phyloP scores from a whole-genome alignment of 352 stramenopile species.

The Globisporangium nodosum region DNA sequence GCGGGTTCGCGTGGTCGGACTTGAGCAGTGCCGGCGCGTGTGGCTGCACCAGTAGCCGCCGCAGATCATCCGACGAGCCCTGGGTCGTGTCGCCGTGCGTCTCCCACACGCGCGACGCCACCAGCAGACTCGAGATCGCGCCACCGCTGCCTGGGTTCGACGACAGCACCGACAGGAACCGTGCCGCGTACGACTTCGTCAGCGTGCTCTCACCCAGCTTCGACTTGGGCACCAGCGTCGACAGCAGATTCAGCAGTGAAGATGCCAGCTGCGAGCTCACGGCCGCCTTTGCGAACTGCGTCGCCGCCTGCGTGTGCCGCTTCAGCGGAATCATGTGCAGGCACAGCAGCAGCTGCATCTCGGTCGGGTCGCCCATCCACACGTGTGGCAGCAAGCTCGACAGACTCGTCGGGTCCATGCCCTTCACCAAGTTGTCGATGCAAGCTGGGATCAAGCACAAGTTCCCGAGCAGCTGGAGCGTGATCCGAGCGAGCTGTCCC shows the following conservation, averaged over 20 bases:
- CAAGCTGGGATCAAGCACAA: slow-evolving; percentile 82
- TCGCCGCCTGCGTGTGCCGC: slow-evolving; percentile 79
- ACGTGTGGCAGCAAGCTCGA: slow-evolving; percentile 67
- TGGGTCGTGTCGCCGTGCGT: slow-evolving; percentile 79
- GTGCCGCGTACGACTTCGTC: slow-evolving; percentile 79
- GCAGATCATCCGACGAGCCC: slow-evolving; percentile 73
- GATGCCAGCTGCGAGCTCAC: slow-evolving; percentile 76
- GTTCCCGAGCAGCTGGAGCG: slow-evolving; percentile 76
- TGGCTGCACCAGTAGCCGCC: slow-evolving; percentile 63
- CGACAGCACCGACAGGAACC: slow-evolving; percentile 77
- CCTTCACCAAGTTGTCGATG: slow-evolving; percentile 85
- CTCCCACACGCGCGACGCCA: slow-evolving; percentile 78
- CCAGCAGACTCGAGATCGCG: slow-evolving; percentile 72
- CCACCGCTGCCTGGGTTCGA: slow-evolving; percentile 81
- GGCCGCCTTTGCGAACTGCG: slow-evolving; percentile 75
- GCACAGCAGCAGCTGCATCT: slow-evolving; percentile 79
- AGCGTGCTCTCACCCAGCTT: slow-evolving; percentile 73
- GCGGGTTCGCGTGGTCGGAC: slow-evolving; percentile 75
- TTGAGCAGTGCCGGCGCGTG: slow-evolving; percentile 75
- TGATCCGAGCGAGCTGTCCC: slow-evolving; percentile 72
- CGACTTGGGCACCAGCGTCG: slow-evolving; percentile 72
- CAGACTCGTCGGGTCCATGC: slow-evolving; percentile 76
- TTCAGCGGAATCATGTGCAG: slow-evolving; percentile 88
- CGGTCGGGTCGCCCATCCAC: slow-evolving; percentile 70
- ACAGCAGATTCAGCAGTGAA: slow-evolving; percentile 77